Conservation (phyloP, 352 stramenopile species). For the Aphanomyces euteiches region DNA sequence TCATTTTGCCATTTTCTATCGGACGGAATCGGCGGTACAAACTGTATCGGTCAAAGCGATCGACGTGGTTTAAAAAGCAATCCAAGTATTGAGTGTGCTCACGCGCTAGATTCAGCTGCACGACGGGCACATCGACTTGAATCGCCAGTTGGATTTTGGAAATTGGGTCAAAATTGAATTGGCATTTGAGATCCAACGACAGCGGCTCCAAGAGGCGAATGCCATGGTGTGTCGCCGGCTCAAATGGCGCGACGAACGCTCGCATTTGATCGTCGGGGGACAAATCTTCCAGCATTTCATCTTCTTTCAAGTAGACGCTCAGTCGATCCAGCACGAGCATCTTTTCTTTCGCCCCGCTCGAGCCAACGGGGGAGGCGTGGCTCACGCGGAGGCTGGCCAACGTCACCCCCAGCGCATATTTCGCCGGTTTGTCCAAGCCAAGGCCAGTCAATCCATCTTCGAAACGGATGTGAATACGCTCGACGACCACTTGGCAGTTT, state of each 20-base stretch:
- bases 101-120: constrained; percentile 13
- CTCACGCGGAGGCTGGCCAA: constrained; percentile 6
- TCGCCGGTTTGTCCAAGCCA: neutral
- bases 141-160: constrained; percentile 3
- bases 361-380: neutral
- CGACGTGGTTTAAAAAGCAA: constrained; percentile 22
- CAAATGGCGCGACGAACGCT: constrained; percentile 24
- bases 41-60: constrained; percentile 27
- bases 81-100: constrained; percentile 18
- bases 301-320: constrained; percentile 25
- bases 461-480: constrained; percentile 29
- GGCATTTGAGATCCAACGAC: neutral
- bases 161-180: constrained; percentile 9
- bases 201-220: constrained; percentile 14
- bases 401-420: constrained; percentile 19
- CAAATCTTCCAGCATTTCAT: constrained; percentile 15
- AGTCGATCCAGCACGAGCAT: constrained; percentile 3
- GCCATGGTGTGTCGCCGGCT: neutral
- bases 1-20: neutral
- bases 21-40: constrained; percentile 26
- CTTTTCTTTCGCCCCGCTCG: neutral
- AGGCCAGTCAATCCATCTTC: constrained; percentile 28
- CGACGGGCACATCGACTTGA: neutral
- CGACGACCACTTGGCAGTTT: constrained; percentile 13
- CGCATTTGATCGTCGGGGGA: neutral